Evolutionary conservation across 208 protist genomes (phyloP).

Genomic region (Wallacemonas sp.): DNA sequence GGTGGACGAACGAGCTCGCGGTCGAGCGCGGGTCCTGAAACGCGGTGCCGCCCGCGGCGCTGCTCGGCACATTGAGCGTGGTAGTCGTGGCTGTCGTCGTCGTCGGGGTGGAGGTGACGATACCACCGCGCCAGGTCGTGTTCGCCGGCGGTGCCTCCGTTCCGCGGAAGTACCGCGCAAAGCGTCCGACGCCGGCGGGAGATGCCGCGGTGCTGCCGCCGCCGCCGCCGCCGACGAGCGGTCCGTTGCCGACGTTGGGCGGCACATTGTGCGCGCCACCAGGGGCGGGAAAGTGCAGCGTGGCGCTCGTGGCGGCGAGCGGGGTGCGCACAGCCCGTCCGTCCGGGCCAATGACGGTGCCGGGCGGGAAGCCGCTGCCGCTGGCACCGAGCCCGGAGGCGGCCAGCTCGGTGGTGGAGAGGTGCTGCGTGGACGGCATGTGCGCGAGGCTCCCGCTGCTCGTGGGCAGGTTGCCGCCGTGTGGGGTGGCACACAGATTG

Average conservation of each 20-base stretch:
- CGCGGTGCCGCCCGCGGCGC: background rate
- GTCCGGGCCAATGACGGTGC: background rate
- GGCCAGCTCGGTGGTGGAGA: background rate
- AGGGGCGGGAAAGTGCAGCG: conserved; percentile 6
- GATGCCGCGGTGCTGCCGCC: background rate
- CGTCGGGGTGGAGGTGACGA: background rate
- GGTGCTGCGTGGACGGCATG: background rate
- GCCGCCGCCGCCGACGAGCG: background rate
- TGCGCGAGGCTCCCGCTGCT: background rate
- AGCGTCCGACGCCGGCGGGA: background rate
- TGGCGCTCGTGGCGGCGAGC: conserved; percentile 1
- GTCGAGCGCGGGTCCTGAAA: conserved; percentile 5
- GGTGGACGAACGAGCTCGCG: conserved; percentile 1
- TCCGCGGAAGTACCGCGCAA: conserved; percentile 2
- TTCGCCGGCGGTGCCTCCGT: background rate
- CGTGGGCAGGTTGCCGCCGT: background rate
- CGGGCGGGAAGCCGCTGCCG: background rate
- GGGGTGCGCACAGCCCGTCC: conserved; percentile 3
- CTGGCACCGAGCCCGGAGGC: background rate
- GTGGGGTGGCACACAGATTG: background rate
- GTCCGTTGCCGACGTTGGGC: background rate
- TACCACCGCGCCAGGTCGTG: conserved; percentile 12
- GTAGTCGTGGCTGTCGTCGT: too few species aligned
- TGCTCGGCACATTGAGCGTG: background rate
- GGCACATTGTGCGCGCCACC: background rate